phyloP scores from a whole-genome alignment of 2,329 filamentous ascomycete genomes.

The Alternaria sp. region DNA sequence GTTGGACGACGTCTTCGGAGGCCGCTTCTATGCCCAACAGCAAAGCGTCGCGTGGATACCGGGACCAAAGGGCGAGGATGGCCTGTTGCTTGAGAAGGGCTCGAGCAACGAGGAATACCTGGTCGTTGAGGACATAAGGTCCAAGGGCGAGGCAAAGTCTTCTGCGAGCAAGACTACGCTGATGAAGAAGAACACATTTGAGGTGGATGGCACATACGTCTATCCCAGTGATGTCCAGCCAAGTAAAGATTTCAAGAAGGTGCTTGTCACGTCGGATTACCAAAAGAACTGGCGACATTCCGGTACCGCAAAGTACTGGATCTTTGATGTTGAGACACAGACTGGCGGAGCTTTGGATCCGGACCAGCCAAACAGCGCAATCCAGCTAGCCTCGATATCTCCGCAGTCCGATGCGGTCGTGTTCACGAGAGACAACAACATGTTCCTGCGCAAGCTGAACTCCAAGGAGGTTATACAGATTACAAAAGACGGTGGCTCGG shows the following conservation, averaged over 20 bases:
- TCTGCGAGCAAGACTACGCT: constrained; percentile 68
- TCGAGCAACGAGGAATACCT: constrained; percentile 71
- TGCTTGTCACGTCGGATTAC: constrained; percentile 76
- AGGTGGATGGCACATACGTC: constrained; percentile 62
- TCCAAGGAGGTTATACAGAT: constrained; percentile 70
- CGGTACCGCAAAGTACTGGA: constrained; percentile 83
- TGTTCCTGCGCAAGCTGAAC: constrained; percentile 76
- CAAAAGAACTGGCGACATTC: constrained; percentile 90
- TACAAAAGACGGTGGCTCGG: constrained; percentile 82
- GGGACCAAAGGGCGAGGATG: constrained; percentile 78
- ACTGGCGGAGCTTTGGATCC: constrained; percentile 78
- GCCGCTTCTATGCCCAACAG: constrained; percentile 67
- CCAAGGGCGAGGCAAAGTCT: constrained; percentile 49
- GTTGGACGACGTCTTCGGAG: constrained; percentile 71
- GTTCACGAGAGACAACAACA: constrained; percentile 90
- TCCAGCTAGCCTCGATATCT: constrained; percentile 90
- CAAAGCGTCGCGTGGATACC: constrained; percentile 79
- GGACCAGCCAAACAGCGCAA: constrained; percentile 64
- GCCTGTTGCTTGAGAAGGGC: constrained; percentile 77
- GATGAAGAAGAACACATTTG: constrained; percentile 73
- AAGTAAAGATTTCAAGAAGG: constrained; percentile 82
- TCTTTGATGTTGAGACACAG: constrained; percentile 87
- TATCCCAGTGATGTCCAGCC: constrained; percentile 71
- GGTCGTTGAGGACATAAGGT: constrained; percentile 83
- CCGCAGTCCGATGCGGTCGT: constrained; percentile 84